Evolutionary conservation across 2,329 filamentous ascomycete genomes (phyloP).

Genomic region (Paecilomyces sp.): DNA sequence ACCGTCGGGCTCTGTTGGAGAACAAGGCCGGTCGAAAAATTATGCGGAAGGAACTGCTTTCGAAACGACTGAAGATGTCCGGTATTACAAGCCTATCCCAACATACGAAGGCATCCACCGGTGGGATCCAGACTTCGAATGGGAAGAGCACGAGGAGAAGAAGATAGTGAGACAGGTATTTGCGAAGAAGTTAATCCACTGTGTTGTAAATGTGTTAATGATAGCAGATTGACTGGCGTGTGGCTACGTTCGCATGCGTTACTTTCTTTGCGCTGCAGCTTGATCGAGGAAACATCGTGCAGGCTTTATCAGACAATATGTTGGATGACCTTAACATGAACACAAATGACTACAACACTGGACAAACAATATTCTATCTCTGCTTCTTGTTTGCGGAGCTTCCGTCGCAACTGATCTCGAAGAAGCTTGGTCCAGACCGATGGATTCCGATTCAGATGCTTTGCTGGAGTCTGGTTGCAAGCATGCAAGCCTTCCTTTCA

Average conservation of each 20-base stretch:
- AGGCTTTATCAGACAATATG: conserved; percentile 57
- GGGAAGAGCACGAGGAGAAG: conserved; percentile 38
- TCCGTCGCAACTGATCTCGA: conserved; percentile 49
- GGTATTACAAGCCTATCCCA: conserved; percentile 32
- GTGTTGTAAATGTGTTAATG: not conserved
- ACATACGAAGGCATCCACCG: conserved; percentile 43
- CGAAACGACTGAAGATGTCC: conserved; percentile 26
- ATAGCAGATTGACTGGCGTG: conserved; percentile 32
- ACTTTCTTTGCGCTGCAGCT: conserved; percentile 61
- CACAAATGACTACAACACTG: conserved; percentile 39
- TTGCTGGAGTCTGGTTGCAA: conserved; percentile 49
- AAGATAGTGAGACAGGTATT: conserved; percentile 30
- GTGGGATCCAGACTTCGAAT: conserved; percentile 42
- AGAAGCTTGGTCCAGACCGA: conserved; percentile 46
- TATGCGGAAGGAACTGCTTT: conserved; percentile 20
- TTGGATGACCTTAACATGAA: conserved; percentile 44
- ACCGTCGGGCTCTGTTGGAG: conserved; percentile 5
- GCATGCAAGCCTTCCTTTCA: conserved; percentile 44
- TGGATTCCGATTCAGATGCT: conserved; percentile 55
- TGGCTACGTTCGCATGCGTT: conserved; percentile 42
- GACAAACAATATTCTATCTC: conserved; percentile 33
- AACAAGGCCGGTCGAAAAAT: conserved; percentile 3
- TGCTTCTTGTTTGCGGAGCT: conserved; percentile 41
- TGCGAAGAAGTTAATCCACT: not conserved
- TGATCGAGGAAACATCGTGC: conserved; percentile 55